Percentiles rank a stretch among this genome's conserved stretches.
Evolutionary conservation across 129 eudicot species (phyloP).

Genomic region (Flaveria linearis): DNA sequence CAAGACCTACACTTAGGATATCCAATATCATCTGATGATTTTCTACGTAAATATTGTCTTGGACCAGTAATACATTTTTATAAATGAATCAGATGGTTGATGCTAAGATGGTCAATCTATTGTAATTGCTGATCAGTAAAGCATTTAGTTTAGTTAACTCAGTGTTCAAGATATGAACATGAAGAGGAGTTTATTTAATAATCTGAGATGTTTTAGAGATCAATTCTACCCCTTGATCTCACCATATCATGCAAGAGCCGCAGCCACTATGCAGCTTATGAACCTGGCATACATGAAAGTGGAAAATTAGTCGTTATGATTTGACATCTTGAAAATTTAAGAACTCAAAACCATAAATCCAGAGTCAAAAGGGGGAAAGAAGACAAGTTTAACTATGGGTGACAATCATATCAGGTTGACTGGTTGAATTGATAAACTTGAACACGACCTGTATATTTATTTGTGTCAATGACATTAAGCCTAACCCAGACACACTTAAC

Average conservation of each 20-base stretch:
- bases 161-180: slow-evolving; percentile 22
- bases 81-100: no score
- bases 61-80: no score
- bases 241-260: slow-evolving; percentile 18
- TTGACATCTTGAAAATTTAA: not conserved
- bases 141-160: not conserved
- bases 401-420: no score
- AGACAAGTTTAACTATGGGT: not conserved
- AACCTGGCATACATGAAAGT: slow-evolving; percentile 24
- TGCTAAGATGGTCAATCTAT: not conserved
- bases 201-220: slow-evolving; percentile 5
- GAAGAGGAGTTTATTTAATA: slow-evolving; percentile 6
- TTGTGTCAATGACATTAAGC: not conserved
- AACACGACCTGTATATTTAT: not conserved
- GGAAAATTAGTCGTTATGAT: slow-evolving; percentile 8
- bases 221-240: slow-evolving; percentile 21
- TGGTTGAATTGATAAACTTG: not conserved
- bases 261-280: slow-evolving; percentile 24
- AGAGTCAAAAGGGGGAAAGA: not conserved
- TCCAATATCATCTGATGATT: no score
- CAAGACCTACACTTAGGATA: not conserved
- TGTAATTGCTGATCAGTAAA: not conserved
- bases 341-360: not conserved
- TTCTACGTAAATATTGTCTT: no score
- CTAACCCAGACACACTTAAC: not conserved